phyloP scores from a whole-genome alignment of 2,329 filamentous ascomycete species.

The Penicillium sp. region DNA sequence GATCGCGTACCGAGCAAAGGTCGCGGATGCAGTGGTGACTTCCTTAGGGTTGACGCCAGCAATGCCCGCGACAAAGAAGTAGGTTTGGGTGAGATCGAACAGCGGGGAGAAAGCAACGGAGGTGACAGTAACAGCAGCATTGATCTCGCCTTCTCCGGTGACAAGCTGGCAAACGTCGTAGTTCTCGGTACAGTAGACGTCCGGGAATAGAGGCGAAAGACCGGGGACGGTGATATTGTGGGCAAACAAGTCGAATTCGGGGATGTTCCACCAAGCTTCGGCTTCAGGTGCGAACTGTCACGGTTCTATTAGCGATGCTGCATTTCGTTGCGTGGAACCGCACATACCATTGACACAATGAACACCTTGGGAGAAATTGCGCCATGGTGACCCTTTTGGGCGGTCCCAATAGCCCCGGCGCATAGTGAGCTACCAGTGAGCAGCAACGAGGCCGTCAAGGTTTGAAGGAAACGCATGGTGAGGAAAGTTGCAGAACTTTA shows the following conservation, averaged over 20 bases:
- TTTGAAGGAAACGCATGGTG: conserved; percentile 13
- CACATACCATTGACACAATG: conserved; percentile 42
- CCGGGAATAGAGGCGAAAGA: conserved; percentile 63
- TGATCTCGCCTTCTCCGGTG: conserved; percentile 70
- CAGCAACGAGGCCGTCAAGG: conserved; percentile 14
- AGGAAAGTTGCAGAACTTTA: background rate
- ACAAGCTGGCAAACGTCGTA: conserved; percentile 66
- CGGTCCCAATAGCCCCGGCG: conserved; percentile 3
- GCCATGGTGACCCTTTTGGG: background rate
- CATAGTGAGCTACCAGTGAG: conserved; percentile 13
- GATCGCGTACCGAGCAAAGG: conserved; percentile 66
- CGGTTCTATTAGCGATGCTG: background rate
- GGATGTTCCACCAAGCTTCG: conserved; percentile 58
- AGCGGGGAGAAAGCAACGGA: conserved; percentile 59
- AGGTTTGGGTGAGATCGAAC: conserved; percentile 65
- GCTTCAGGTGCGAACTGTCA: conserved; percentile 61
- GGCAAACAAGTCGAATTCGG: conserved; percentile 55
- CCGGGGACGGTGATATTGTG: conserved; percentile 60
- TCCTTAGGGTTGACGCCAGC: conserved; percentile 69
- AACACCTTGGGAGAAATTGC: conserved; percentile 42
- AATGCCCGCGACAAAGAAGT: conserved; percentile 71
- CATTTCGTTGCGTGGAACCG: background rate
- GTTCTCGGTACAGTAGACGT: conserved; percentile 61
- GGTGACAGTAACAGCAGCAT: conserved; percentile 65
- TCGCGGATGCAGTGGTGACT: conserved; percentile 64